phyloP scores from a whole-genome alignment of 768 basidiomycete genomes.

The Xanthoconium purpureum region DNA sequence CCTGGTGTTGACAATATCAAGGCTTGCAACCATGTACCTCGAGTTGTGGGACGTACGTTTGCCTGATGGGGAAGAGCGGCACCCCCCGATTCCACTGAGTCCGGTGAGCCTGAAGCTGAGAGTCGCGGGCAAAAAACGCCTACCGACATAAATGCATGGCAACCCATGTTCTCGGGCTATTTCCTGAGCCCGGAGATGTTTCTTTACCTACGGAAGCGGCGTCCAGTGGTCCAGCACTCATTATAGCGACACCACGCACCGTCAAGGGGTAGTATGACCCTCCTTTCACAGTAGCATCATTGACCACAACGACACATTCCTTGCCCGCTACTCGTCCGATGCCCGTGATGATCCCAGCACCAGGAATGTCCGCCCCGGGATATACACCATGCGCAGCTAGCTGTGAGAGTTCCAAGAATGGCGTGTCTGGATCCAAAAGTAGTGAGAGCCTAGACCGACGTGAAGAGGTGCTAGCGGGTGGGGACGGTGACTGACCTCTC shows the following conservation, averaged over 20 bases:
- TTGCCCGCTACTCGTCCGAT: constrained; percentile 73
- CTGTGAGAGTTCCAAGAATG: constrained; percentile 85
- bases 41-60: constrained; percentile 41
- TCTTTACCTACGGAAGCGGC: constrained; percentile 66
- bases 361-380: constrained; percentile 68
- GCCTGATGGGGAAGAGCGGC: constrained; percentile 92
- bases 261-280: constrained; percentile 91
- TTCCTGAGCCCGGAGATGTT: constrained; percentile 91
- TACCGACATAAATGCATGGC: constrained; percentile 91
- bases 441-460: constrained; percentile 52
- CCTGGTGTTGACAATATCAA: constrained; percentile 32
- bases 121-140: constrained; percentile 21
- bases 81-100: constrained; percentile 86
- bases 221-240: not conserved
- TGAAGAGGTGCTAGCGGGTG: not conserved
- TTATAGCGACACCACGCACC: constrained; percentile 35
- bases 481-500: constrained; percentile 54
- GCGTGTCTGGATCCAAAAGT: constrained; percentile 80
- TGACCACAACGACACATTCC: constrained; percentile 89
- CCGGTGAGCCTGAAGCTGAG: constrained; percentile 2
- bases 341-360: constrained; percentile 89
- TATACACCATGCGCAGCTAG: constrained; percentile 90
- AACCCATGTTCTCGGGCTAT: constrained; percentile 88
- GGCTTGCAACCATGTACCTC: not conserved
- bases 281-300: constrained; percentile 92